Evolutionary conservation across 2,329 filamentous ascomycete species (phyloP), one percentile per base, ranked within the genome.

Genomic region (Pseudopithomyces chartarum): DNA sequence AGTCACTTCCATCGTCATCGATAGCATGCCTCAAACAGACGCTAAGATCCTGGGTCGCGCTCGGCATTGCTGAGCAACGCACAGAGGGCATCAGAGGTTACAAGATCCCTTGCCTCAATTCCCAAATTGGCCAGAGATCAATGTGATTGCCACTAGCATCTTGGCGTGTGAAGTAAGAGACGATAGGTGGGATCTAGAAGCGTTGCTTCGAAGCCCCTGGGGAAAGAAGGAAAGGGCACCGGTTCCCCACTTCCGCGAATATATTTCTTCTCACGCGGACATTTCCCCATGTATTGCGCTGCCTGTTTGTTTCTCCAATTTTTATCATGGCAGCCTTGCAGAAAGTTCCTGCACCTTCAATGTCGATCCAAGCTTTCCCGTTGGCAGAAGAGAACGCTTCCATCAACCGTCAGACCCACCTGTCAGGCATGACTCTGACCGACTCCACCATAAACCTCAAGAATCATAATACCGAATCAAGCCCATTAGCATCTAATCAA

Each of bases 401-500:
- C 15, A 56, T 53, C 20, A 42, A 55, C 11, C 56, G 65, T 23
- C 58, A 60, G n/a, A 58, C 56, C 23, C 61, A 68, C 44, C 60
- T 68, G n/a, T 68, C 66, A n/a, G 64, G 66, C 10, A 61, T 59
- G 29, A 67, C 65, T 11, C 61, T 70, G 50, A 45, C 60, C 17
- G 59, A 68, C 32, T 26, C 62, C 19, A 50, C 51, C 19, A 61
- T 38, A 26, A 61, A 63, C 15, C 63, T 60, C 1, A 56, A 62
- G 17, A 60, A 63, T 6, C 61, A 64, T 40, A 51, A 65, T 10
- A 53, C 61, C 7, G 54, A 56, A 22, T 56, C 64, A 17, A 63
- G 51, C 23, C 42, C 55, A 46, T 50, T 59, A 2, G 38, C 52
- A 7, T 59, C 52, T 2, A 39, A 56, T 17, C 32, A 42, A 2